phyloP scores from a whole-genome alignment of 176 grass and related monocot genomes.

The Dactylis glomerata region DNA sequence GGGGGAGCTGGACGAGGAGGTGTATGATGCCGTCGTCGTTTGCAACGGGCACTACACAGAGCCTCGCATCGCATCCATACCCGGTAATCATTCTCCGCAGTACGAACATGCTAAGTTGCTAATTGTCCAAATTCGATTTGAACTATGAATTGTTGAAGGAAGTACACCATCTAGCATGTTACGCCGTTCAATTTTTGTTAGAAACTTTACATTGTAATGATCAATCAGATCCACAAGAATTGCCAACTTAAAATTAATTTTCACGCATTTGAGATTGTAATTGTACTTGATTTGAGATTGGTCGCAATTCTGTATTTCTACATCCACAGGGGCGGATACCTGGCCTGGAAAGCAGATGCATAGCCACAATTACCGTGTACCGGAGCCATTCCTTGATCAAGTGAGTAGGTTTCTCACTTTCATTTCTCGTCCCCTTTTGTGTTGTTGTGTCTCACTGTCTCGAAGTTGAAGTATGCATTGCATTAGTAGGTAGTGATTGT shows the following conservation, averaged over 20 bases:
- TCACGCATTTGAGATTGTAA: not conserved
- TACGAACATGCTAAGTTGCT: not conserved
- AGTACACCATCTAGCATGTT: too few relatives aligned
- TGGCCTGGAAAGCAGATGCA: conserved; percentile 84
- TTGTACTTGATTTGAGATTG: not conserved
- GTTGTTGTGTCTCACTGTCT: not conserved
- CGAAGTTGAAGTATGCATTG: not conserved
- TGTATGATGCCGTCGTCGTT: conserved; percentile 66
- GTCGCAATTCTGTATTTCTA: not conserved
- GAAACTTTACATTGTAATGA: not conserved
- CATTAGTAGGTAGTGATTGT: conserved; percentile 56
- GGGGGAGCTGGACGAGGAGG: conserved; percentile 22
- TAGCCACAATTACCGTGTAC: conserved; percentile 88
- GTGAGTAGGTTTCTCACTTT: conserved; percentile 11
- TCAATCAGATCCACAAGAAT: not conserved
- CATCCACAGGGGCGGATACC: conserved; percentile 34
- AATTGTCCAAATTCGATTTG: not conserved
- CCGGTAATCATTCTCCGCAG: conserved; percentile 24
- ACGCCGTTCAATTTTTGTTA: not conserved
- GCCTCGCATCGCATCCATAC: conserved; percentile 55
- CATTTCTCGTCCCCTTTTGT: not conserved
- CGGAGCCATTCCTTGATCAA: conserved; percentile 56
- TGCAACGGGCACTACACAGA: conserved; percentile 68
- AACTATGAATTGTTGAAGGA: not conserved
- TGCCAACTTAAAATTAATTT: not conserved